Base-by-base conservation (phyloP, 2,329 filamentous ascomycete genomes). In the Cladosporium velox region DNA sequence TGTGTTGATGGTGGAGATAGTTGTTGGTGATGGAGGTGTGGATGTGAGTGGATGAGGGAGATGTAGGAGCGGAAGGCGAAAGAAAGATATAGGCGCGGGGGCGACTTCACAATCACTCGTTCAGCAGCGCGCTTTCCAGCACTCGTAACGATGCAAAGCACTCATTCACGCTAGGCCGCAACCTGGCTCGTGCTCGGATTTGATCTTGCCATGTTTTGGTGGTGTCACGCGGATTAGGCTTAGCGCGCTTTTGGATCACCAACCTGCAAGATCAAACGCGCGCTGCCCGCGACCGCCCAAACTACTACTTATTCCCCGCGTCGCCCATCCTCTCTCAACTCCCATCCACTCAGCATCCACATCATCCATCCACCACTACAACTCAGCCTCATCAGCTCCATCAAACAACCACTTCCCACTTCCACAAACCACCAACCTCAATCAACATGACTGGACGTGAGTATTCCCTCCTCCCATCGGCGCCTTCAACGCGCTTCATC, bases 381-480 rank as follows among this genome's bases (percentile, higher is more conserved):
- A 44, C 41, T 52, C 63, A 55, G 55, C 63, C 62, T 58, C 55
- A 65, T 52, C 63, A 54, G 55, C 55, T 65, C 49, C 64, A 66
- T 61, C 58, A 66, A 41, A 67, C 70, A 69, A 70, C 64, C 67
- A 65, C 65, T 64, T 66, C 68, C 70, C 65, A 67, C 70, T 69
- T 69, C 55, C 67, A 70, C 67, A 69, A 63, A 67, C 67, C 69
- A 58, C 14, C 68, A 71, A 74, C 73, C 72, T 72, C 69, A 67
- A 77, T 79, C 80, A 83, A 76, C 70, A 83, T 83, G 81, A 82
- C 81, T 82, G 81, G 81, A 79, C 81, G 81, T 83, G 74, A 77
- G 81, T 82, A 72, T 64, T 55, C 65, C 26, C 47, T 34, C 21
- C 67, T 26, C 4, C 51, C 52, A 57, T 28, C 65, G 62, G 26